A percentile compares a stretch with the other conserved stretches of the same genome.
Conservation (phyloP, 1,284 basidiomycete species). For the Cutaneotrichosporon dermatis region DNA sequence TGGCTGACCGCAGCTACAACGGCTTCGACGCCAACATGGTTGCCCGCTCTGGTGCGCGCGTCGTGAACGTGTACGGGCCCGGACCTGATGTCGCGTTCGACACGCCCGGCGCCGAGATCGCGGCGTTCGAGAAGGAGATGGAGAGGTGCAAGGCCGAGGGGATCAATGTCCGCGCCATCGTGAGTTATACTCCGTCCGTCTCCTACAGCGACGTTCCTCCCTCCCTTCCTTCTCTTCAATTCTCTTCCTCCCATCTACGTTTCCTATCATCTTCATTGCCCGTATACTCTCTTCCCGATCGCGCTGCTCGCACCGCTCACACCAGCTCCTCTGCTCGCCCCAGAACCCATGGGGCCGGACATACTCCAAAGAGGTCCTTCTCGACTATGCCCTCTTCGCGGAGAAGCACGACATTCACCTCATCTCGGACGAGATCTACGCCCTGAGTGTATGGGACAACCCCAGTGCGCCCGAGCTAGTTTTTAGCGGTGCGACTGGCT, state of each 20-base stretch:
- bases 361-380: conserved; percentile 44
- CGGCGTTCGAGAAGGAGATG: conserved; percentile 21
- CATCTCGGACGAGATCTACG: conserved; percentile 51
- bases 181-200: conserved; percentile 11
- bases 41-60: conserved; percentile 3
- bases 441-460: conserved; percentile 45
- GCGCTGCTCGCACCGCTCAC: background rate
- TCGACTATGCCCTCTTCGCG: conserved; percentile 49
- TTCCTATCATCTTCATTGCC: too few species aligned
- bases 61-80: conserved; percentile 12
- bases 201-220: too few species aligned
- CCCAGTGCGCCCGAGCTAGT: conserved; percentile 19
- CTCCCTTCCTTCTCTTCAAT: too few species aligned
- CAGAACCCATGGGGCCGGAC: conserved; percentile 49
- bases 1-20: conserved; percentile 25
- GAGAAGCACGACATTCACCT: conserved; percentile 50
- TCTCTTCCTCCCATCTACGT: too few species aligned
- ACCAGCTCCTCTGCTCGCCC: conserved; percentile 48
- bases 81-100: conserved; percentile 2
- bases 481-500: background rate
- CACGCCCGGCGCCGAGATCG: conserved; percentile 1
- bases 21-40: conserved; percentile 33
- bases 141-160: conserved; percentile 24
- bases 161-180: conserved; percentile 34
- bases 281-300: too few species aligned